These are phyloP conservation scores for Corylus avellana DNA, from an alignment of 306 rosid species.

Conservation along the genomic window DNA sequence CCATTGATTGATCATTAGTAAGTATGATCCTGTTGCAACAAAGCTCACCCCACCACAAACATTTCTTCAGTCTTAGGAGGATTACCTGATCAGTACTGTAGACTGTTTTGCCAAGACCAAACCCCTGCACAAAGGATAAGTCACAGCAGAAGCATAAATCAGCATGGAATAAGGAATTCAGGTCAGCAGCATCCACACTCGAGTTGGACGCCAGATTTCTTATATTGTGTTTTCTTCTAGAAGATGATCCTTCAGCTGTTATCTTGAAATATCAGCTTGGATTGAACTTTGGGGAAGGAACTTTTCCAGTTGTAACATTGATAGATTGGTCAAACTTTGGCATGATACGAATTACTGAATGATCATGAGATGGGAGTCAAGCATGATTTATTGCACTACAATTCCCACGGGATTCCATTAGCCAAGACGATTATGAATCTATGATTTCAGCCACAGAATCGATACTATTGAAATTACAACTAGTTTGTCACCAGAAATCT, in stretches of 20 bases:
- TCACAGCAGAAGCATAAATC: not conserved
- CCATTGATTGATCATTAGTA: not conserved
- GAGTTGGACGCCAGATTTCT: not conserved
- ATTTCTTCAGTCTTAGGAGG: not conserved
- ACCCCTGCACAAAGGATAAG: not conserved
- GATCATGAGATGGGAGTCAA: not conserved
- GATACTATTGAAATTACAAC: not conserved
- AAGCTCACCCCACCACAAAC: not conserved
- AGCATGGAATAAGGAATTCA: not conserved
- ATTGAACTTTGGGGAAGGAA: not conserved
- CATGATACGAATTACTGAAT: not conserved
- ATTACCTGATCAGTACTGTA: not conserved
- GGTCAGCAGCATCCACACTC: not conserved
- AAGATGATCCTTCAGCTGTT: not conserved
- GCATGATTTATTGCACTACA: not conserved
- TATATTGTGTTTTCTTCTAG: not conserved
- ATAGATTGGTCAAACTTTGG: not conserved
- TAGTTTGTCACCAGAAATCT: conserved; percentile 75
- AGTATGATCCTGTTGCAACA: not conserved
- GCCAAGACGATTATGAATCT: not conserved
- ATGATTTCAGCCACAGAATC: not conserved
- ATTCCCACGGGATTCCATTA: not conserved
- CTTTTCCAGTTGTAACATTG: not conserved
- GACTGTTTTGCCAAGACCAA: not conserved
- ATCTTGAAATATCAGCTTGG: not conserved